Percentiles rank a stretch among this genome's conserved stretches.
Conservation (phyloP, 1,284 basidiomycete species). For the Moesziomyces sp. region DNA sequence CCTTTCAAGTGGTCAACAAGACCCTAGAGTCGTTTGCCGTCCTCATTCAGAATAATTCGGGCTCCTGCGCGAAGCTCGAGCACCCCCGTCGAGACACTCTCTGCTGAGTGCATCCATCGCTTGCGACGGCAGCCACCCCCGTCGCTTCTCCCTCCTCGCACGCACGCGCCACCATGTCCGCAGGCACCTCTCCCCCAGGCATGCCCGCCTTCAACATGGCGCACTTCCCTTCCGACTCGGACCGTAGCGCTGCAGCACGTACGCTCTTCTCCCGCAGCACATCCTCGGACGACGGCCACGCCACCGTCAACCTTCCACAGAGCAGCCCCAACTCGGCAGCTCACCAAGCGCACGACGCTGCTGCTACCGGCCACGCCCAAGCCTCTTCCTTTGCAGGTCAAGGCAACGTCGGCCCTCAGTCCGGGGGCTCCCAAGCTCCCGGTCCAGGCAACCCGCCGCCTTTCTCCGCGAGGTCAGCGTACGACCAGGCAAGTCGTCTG, state of each 20-base stretch:
- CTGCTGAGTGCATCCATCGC: too few species aligned
- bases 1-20: too few species aligned
- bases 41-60: too few species aligned
- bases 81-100: too few species aligned
- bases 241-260: constrained; percentile 12
- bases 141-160: constrained; percentile 2
- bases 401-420: too few species aligned
- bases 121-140: constrained; percentile 17
- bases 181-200: constrained; percentile 20
- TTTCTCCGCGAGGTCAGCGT: constrained; percentile 9
- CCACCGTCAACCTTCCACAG: constrained; percentile 34
- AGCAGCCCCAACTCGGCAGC: constrained; percentile 1
- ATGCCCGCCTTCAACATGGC: constrained; percentile 26
- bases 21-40: too few species aligned
- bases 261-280: constrained; percentile 17
- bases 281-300: constrained; percentile 29
- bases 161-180: constrained; percentile 12
- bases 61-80: too few species aligned
- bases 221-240: constrained; percentile 25
- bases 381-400: not conserved
- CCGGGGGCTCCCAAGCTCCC: too few species aligned
- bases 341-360: constrained; percentile 10
- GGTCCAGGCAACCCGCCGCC: too few species aligned
- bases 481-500: constrained; percentile 32
- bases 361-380: not conserved